phyloP scores from a whole-genome alignment of 1,284 basidiomycete species.

The Athelia psychrophila region DNA sequence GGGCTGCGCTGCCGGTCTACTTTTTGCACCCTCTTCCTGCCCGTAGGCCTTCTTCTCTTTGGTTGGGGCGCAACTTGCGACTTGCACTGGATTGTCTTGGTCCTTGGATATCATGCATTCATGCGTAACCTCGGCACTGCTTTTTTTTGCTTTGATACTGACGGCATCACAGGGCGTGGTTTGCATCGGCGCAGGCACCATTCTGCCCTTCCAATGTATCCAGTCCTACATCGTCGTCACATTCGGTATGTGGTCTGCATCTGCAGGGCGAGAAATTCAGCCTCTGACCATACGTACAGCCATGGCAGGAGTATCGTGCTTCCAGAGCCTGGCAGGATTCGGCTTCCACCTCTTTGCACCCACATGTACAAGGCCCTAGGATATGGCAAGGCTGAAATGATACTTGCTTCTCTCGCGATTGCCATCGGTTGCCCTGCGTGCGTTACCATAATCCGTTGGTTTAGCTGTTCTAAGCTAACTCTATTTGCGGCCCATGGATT shows the following conservation, averaged over 20 bases:
- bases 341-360: not conserved
- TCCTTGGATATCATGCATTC: too few relatives aligned
- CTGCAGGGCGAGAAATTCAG: not conserved
- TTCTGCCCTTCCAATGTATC: not conserved
- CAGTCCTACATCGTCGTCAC: not conserved
- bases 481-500: too few relatives aligned
- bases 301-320: not conserved
- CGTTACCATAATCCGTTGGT: too few relatives aligned
- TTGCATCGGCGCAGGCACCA: not conserved
- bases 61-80: not conserved
- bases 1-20: conserved; percentile 54
- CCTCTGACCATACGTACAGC: not conserved
- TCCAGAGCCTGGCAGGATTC: not conserved
- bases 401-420: not conserved
- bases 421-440: not conserved
- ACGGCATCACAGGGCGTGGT: not conserved
- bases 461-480: too few relatives aligned
- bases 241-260: not conserved
- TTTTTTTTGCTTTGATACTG: not conserved
- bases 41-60: not conserved
- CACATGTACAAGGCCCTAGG: not conserved
- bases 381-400: not conserved
- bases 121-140: not conserved
- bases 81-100: not conserved
- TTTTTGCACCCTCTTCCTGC: conserved; percentile 24